Percentiles rank a stretch among this genome's conserved stretches.
These are phyloP conservation scores for Chlorokybus atmophyticus DNA, from an alignment of 139 green algal species.

Conservation along the genomic window DNA sequence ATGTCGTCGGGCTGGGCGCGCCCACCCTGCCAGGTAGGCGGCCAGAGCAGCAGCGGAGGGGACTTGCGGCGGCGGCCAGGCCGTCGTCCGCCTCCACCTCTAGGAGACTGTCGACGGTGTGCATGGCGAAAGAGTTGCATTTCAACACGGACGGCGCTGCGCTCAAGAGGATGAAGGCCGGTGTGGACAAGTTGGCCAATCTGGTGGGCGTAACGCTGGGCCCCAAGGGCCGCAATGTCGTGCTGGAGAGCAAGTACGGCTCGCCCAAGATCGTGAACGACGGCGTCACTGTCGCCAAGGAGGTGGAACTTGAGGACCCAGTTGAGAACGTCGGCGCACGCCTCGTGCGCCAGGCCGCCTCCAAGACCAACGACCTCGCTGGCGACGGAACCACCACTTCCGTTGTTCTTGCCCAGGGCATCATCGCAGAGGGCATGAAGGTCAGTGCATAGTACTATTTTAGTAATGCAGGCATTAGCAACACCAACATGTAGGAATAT, in stretches of 20 bases:
- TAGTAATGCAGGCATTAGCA: too few species aligned
- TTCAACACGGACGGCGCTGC: slow-evolving; percentile 96
- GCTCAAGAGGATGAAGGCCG: slow-evolving; percentile 69
- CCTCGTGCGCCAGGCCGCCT: slow-evolving; percentile 89
- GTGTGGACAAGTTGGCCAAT: slow-evolving; percentile 94
- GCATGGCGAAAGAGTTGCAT: slow-evolving; percentile 91
- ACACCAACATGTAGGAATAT: too few species aligned
- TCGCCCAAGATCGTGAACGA: slow-evolving; percentile 99
- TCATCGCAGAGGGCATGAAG: slow-evolving; percentile 83
- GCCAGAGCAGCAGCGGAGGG: too few species aligned
- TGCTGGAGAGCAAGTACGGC: slow-evolving; percentile 98
- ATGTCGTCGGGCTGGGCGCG: too few species aligned
- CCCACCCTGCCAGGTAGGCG: too few species aligned
- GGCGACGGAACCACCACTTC: slow-evolving; percentile 98
- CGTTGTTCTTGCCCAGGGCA: slow-evolving; percentile 86
- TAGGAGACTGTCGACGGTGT: too few species aligned
- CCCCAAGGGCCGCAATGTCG: slow-evolving; percentile 96
- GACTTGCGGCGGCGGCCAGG: too few species aligned
- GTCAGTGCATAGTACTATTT: too few species aligned
- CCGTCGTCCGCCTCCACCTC: too few species aligned
- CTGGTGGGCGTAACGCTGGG: slow-evolving; percentile 98
- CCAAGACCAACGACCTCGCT: slow-evolving; percentile 91
- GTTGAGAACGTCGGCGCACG: slow-evolving; percentile 98
- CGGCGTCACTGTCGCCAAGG: slow-evolving; percentile 64
- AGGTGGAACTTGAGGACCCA: slow-evolving; percentile 91